Percentiles rank a stretch among this genome's conserved stretches.
Conservation (phyloP, 2,329 filamentous ascomycete genomes). For the Phaeomoniella chlamydospora region DNA sequence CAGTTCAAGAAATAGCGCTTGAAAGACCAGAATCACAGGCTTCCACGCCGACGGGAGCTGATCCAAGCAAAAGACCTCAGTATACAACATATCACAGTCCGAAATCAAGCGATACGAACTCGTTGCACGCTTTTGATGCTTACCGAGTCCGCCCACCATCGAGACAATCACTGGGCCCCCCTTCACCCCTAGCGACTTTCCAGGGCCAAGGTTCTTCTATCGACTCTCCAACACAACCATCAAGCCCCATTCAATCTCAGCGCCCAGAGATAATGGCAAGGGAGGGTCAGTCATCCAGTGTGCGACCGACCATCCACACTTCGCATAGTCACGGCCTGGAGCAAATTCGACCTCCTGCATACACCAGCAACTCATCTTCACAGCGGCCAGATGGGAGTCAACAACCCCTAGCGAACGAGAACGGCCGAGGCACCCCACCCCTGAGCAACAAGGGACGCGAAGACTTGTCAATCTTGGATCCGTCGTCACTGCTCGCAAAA, state of each 20-base stretch:
- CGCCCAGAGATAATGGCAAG: conserved; percentile 9
- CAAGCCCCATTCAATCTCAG: conserved; percentile 8
- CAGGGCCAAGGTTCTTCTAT: background rate
- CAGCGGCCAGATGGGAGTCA: background rate
- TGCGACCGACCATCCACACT: conserved; percentile 1
- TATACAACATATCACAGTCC: background rate
- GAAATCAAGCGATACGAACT: background rate
- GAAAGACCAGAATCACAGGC: background rate
- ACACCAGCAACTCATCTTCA: conserved; percentile 4
- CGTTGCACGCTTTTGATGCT: background rate
- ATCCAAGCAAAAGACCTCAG: no score
- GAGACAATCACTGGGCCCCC: conserved; percentile 20
- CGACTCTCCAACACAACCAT: conserved; percentile 6
- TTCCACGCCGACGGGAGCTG: no score
- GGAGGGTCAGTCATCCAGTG: conserved; percentile 1
- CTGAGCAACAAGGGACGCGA: conserved; percentile 10
- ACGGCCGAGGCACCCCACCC: conserved; percentile 11
- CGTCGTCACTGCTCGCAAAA: conserved; percentile 26
- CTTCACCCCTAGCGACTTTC: conserved; percentile 13
- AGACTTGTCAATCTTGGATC: conserved; percentile 15
- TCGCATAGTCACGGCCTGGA: conserved; percentile 3
- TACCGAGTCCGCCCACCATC: conserved; percentile 15
- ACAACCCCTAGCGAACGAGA: conserved; percentile 2
- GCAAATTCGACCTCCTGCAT: background rate
- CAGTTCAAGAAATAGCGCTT: background rate